Conservation (phyloP, 176 grass and related monocot genomes). For the Neostapfia colusana region DNA sequence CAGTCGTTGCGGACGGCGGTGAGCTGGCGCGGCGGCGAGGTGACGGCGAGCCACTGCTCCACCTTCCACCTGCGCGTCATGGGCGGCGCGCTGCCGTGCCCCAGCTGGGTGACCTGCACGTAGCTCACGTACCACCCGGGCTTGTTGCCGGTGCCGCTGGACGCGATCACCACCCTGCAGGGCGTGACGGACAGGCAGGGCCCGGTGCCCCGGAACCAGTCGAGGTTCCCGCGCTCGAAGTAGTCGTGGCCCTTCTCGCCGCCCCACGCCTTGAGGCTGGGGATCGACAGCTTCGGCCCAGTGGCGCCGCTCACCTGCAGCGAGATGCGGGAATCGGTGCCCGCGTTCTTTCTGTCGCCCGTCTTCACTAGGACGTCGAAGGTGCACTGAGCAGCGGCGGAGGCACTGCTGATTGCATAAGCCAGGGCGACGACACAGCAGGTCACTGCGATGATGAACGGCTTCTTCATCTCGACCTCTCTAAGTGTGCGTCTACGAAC, state of each 20-base stretch:
- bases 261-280: neutral
- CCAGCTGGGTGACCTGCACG: neutral
- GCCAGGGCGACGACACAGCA: neutral
- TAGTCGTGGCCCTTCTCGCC: neutral
- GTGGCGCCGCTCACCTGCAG: neutral
- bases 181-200: neutral
- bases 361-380: neutral
- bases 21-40: neutral
- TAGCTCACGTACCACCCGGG: slow-evolving; percentile 2
- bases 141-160: neutral
- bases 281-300: neutral
- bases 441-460: neutral
- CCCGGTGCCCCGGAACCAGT: neutral
- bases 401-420: neutral
- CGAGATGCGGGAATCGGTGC: neutral
- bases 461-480: neutral
- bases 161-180: neutral
- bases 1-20: neutral
- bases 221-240: neutral
- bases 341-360: neutral
- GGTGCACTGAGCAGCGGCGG: neutral
- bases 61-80: neutral
- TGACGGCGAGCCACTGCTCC: neutral
- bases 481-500: neutral
- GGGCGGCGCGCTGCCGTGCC: neutral